Conservation (phyloP, 305 asterid genomes). For the Fraxinus dipetala region DNA sequence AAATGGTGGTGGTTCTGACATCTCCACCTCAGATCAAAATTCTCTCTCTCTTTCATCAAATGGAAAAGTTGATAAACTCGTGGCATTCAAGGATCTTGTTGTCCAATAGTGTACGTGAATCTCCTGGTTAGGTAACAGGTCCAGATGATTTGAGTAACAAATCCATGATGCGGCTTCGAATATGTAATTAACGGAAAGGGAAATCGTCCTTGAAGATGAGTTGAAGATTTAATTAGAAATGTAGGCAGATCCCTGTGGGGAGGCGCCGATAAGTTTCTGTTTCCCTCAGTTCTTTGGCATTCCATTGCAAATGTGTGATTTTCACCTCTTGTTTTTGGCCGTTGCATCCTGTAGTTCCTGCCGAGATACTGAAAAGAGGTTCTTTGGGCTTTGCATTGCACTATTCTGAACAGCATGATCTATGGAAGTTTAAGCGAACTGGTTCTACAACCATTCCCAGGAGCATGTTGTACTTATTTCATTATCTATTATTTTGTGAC, state of each 20-base stretch:
- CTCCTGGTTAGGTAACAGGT: slow-evolving; percentile 25
- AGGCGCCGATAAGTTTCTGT: neutral
- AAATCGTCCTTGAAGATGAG: slow-evolving; percentile 26
- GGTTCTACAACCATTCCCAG: slow-evolving; percentile 27
- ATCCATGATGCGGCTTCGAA: slow-evolving; percentile 24
- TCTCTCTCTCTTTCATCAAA: slow-evolving; percentile 41
- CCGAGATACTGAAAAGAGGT: slow-evolving; percentile 29
- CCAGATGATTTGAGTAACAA: slow-evolving; percentile 14
- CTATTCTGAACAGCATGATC: slow-evolving; percentile 19
- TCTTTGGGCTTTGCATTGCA: slow-evolving; percentile 22
- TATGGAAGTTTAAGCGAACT: neutral
- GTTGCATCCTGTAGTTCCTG: slow-evolving; percentile 31
- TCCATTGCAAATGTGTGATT: slow-evolving; percentile 34
- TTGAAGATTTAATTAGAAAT: slow-evolving; percentile 18
- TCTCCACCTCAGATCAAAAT: slow-evolving; percentile 29
- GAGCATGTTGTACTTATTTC: slow-evolving; percentile 51
- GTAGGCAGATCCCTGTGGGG: slow-evolving; percentile 16
- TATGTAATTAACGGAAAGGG: slow-evolving; percentile 17
- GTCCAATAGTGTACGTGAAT: slow-evolving; percentile 38
- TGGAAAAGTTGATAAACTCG: slow-evolving; percentile 61
- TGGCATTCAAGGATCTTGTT: slow-evolving; percentile 51
- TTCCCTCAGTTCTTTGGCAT: slow-evolving; percentile 27
- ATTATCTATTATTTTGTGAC: slow-evolving; percentile 30
- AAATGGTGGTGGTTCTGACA: slow-evolving; percentile 42
- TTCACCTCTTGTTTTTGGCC: slow-evolving; percentile 29